These are phyloP conservation scores for Euclidium syriacum DNA, from an alignment of 345 rosid genomes.

Conservation along the genomic window DNA sequence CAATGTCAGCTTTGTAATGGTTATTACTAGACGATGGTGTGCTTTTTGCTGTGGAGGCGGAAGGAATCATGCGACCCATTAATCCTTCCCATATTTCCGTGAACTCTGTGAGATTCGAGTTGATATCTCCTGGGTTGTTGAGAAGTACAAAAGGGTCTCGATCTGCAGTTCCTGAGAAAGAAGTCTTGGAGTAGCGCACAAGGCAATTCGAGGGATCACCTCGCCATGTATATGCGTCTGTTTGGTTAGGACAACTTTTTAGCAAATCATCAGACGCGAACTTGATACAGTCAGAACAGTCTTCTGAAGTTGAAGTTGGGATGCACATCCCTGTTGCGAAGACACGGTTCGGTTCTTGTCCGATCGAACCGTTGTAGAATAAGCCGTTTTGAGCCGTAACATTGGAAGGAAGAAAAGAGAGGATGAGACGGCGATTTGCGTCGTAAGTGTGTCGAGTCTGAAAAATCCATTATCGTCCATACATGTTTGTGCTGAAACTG, in stretches of 20 bases:
- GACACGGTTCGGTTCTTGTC: slow-evolving; percentile 23
- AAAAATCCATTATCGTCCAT: slow-evolving; percentile 16
- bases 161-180: slow-evolving; percentile 8
- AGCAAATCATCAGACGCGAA: not conserved
- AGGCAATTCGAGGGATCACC: slow-evolving; percentile 24
- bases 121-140: not conserved
- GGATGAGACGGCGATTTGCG: slow-evolving; percentile 20
- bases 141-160: rapidly evolving
- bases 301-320: slow-evolving; percentile 19
- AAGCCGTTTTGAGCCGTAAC: slow-evolving; percentile 8
- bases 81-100: not conserved
- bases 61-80: not conserved
- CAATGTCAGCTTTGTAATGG: not conserved
- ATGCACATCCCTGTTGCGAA: slow-evolving; percentile 22
- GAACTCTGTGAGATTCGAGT: not conserved
- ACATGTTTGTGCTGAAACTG: slow-evolving; percentile 17
- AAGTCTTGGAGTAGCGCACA: slow-evolving; percentile 37
- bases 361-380: slow-evolving; percentile 24
- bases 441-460: slow-evolving; percentile 18
- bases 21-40: slow-evolving; percentile 1
- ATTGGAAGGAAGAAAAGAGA: slow-evolving; percentile 26
- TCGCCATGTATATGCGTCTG: slow-evolving; percentile 17
- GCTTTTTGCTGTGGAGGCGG: slow-evolving; percentile 7
- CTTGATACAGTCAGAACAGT: slow-evolving; percentile 18
- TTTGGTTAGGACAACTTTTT: slow-evolving; percentile 22